These are phyloP conservation scores for Xanthoconium stramineum DNA, from an alignment of 768 basidiomycete genomes.

Conservation along the genomic window DNA sequence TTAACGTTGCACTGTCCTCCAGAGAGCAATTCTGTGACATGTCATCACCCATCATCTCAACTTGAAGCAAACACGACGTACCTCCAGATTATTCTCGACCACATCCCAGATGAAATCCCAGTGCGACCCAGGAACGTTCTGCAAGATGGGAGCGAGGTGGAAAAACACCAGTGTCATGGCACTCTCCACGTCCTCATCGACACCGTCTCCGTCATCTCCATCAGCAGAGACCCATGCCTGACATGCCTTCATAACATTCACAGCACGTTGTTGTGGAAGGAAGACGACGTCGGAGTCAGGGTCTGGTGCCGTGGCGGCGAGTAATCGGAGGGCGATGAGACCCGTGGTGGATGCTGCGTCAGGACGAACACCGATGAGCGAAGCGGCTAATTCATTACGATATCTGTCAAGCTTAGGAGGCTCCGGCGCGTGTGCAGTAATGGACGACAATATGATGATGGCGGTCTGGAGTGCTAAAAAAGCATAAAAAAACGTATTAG, in stretches of 20 bases:
- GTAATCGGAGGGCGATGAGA: slow-evolving; percentile 60
- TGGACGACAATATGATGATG: slow-evolving; percentile 59
- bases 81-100: slow-evolving; percentile 86
- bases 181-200: slow-evolving; percentile 77
- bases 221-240: slow-evolving; percentile 74
- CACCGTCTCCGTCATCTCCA: slow-evolving; percentile 53
- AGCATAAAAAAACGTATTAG: not conserved
- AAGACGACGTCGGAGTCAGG: slow-evolving; percentile 79
- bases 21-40: slow-evolving; percentile 54
- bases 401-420: slow-evolving; percentile 71
- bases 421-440: slow-evolving; percentile 64
- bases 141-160: slow-evolving; percentile 81
- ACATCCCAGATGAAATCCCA: slow-evolving; percentile 94
- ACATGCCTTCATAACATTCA: slow-evolving; percentile 83
- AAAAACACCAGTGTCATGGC: slow-evolving; percentile 71
- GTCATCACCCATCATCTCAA: not conserved
- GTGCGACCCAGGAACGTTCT: slow-evolving; percentile 81
- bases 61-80: slow-evolving; percentile 29
- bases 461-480: slow-evolving; percentile 64
- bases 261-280: slow-evolving; percentile 77
- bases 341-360: slow-evolving; percentile 66
- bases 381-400: slow-evolving; percentile 89
- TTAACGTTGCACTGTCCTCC: slow-evolving; percentile 54
- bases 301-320: slow-evolving; percentile 72
- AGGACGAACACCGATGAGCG: slow-evolving; percentile 62